Evolutionary conservation across 352 stramenopile genomes (phyloP).

Genomic region (Phytophthora citrophthora): DNA sequence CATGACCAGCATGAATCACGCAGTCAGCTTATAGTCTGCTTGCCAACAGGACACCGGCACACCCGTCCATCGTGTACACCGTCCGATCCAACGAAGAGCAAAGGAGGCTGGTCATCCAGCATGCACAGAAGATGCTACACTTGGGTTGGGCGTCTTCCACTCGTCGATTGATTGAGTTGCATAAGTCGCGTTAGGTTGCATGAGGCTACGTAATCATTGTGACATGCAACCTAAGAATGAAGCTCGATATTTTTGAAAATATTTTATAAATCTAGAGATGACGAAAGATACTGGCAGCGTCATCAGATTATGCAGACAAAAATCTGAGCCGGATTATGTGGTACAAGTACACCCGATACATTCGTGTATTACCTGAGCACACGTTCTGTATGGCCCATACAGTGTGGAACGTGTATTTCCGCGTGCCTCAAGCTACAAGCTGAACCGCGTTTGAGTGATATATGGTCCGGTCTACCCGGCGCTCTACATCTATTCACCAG

Average conservation of each 20-base stretch:
- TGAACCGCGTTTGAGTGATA: neutral
- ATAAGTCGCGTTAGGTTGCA: too few relatives aligned
- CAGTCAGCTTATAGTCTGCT: constrained; percentile 64
- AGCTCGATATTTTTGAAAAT: too few relatives aligned
- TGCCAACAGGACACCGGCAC: constrained; percentile 51
- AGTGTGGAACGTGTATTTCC: neutral
- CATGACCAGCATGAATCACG: constrained; percentile 71
- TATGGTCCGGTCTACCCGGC: neutral
- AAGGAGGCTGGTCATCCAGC: constrained; percentile 46
- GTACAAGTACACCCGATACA: too few relatives aligned
- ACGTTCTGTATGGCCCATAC: too few relatives aligned
- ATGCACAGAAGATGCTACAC: constrained; percentile 56
- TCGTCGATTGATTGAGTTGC: neutral
- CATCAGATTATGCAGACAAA: too few relatives aligned
- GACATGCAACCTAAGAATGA: too few relatives aligned
- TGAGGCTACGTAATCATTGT: too few relatives aligned
- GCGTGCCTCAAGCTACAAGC: neutral
- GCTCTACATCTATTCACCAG: neutral
- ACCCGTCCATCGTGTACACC: constrained; percentile 48
- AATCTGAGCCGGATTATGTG: too few relatives aligned
- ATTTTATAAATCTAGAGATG: too few relatives aligned
- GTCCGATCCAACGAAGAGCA: constrained; percentile 69
- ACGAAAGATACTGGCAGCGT: too few relatives aligned
- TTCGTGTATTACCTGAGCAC: too few relatives aligned
- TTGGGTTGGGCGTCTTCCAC: constrained; percentile 60